Evolutionary conservation across 441 rosid genomes (phyloP).

Genomic region (Cnidoscolus chayamansa): DNA sequence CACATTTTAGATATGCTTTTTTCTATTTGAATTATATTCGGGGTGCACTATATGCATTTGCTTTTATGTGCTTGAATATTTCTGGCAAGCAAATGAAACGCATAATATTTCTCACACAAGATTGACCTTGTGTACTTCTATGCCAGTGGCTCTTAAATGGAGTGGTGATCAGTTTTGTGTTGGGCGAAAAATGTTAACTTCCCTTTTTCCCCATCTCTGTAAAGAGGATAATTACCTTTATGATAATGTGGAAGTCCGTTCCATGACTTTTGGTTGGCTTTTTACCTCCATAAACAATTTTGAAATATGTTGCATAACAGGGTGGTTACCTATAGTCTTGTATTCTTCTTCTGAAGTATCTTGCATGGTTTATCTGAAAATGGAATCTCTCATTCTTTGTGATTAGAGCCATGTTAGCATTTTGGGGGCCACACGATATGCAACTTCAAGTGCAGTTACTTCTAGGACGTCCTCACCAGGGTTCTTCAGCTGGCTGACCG

Average conservation of each 20-base stretch:
- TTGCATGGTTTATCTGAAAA: conserved; percentile 3
- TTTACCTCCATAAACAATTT: background rate
- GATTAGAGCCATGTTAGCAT: conserved; percentile 47
- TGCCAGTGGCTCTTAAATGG: background rate
- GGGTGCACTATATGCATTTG: background rate
- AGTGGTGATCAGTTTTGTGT: background rate
- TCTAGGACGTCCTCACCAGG: conserved; percentile 55
- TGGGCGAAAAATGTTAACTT: background rate
- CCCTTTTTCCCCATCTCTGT: background rate
- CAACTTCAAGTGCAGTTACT: conserved; percentile 65
- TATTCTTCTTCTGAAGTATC: background rate
- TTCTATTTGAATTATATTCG: background rate
- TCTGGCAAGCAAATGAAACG: background rate
- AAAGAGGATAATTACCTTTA: background rate
- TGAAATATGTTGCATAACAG: background rate
- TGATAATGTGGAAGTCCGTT: background rate
- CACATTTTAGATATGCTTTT: background rate
- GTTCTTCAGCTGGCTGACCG: conserved; percentile 66
- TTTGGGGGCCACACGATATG: conserved; percentile 44
- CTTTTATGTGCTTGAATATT: background rate
- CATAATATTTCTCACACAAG: background rate
- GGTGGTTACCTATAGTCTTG: background rate
- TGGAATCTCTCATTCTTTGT: conserved; percentile 2
- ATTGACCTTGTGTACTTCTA: background rate
- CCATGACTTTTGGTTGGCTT: conserved; percentile 4